Evolutionary conservation across 257 asterid genomes (phyloP), one percentile per base, ranked within the genome.

Genomic region (Leptodermis oblonga): DNA sequence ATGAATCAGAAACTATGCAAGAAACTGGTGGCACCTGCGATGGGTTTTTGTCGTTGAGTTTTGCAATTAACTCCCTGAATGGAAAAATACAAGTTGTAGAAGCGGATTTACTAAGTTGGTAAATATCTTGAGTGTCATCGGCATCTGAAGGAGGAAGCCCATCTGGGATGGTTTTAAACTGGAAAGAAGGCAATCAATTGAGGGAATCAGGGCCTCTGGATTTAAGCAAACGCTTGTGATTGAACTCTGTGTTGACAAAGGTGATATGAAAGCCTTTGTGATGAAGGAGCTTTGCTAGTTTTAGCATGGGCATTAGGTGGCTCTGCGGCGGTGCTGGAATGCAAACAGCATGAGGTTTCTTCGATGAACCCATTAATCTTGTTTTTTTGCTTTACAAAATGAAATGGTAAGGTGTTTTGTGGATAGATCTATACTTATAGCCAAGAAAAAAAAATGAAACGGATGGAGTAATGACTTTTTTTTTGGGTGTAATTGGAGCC

Each of bases 91-190:
- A n/a, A 75, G 54, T 43, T 3, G 46, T 67, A 23, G 62, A 60
- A 11, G 70, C 69, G 42, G 81, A 79, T 23, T 75, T 42, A 34
- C 73, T 63, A 0, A 79, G 62, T 17, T 76, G 22, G 3, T 54
- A 51, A 28, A 75, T 31, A 26, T 79, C 76, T 63, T 75, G 83
- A 4, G 78, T 79, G 41, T 73, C 78, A 65, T 75, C 70, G n/a
- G 53, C n/a, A 34, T 75, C 76, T 3, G 76, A 68, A 31, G 69
- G 76, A 48, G 80, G 83, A 58, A 79, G 83, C 15, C 83, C 83
- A 22, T 75, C 83, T 17, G 83, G 76, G 48, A 79, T 76, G 39
- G 80, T 58, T 28, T 56, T 66, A 20, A 79, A 79, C 17, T 65
- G 72, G 33, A 79, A 79, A 1, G 76, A 73, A 33, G 83, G 71